These are phyloP conservation scores for Corrigiola litoralis DNA, from an alignment of 179 eudicot species.

Conservation along the genomic window DNA sequence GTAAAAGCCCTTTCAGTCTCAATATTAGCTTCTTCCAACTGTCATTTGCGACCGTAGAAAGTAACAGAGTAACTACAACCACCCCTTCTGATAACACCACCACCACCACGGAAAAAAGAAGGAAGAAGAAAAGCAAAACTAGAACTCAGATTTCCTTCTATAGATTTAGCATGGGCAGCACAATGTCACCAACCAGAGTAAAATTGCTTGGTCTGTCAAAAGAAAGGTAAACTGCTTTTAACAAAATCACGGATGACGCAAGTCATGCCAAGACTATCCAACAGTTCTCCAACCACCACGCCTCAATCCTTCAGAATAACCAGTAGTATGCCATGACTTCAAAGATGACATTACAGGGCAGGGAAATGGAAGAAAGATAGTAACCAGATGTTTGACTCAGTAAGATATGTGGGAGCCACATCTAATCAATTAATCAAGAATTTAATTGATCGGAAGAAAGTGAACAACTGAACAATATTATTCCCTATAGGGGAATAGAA, in stretches of 20 bases:
- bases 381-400: not conserved
- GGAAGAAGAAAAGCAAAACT: not conserved
- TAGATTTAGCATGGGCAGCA: not conserved
- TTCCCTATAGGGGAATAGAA: not conserved
- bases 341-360: not conserved
- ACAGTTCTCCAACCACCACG: not conserved
- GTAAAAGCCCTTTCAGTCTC: not conserved
- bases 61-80: not conserved
- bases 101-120: not conserved
- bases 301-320: not conserved
- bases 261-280: not conserved
- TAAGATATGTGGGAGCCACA: not conserved
- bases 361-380: not conserved
- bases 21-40: not conserved
- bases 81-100: no score
- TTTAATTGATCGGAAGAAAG: not conserved
- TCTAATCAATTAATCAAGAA: not conserved
- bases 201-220: not conserved
- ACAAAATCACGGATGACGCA: not conserved
- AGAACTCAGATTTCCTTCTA: not conserved
- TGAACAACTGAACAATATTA: not conserved
- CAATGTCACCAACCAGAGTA: not conserved
- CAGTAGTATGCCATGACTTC: not conserved
- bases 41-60: not conserved
- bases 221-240: not conserved